Evolutionary conservation across 441 rosid genomes (phyloP), one percentile per base, ranked within the genome.

Genomic region (Populus hybrid): DNA sequence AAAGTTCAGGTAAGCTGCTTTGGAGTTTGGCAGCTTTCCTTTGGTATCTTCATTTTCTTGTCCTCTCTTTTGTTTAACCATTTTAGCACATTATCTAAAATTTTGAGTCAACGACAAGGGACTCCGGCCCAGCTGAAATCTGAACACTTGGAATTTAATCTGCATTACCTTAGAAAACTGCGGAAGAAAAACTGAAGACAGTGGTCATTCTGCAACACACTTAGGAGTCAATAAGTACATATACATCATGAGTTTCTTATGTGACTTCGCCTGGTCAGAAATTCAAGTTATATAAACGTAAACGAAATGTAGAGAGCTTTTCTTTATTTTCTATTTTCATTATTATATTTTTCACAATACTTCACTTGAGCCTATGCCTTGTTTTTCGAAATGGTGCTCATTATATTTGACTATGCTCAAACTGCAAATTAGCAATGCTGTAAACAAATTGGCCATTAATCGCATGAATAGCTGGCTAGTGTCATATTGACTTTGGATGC

Each of bases 1-100:
- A 89, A 75, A 90, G 79, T 84, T 84, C 97, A 89, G 97, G 99
- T 95, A 83, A 35, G 75, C 76, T 82, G 69, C 70, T 64, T 76
- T 74, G 23, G 40, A 21, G 67, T 74, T 71, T 69, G n/a, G 12
- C 59, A 31, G 45, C 36, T 77, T 76, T 11, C 6, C 76, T 74
- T 38, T 36, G 29, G 28, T 6, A 7, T 9, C 69, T 29, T 11
- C 38, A 42, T 71, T 71, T 38, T 23, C 12, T 2, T 21, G 21
- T n/a, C 14, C n/a, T 45, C 4, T 12, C 20, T 16, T 53, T 53
- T 53, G 61, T 0, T 53, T 18, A 53, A 45, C n/a, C 31, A 45
- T 40, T 45, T 71, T 24, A 18, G 70, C 33, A 18, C n/a, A 18
- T 31, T 35, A 16, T 68, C 24, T 23, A 36, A 28, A 35, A 9